Percentiles rank a stretch among this genome's conserved stretches.
Conservation (phyloP, 306 rosid genomes). For the Albizia julibrissin region DNA sequence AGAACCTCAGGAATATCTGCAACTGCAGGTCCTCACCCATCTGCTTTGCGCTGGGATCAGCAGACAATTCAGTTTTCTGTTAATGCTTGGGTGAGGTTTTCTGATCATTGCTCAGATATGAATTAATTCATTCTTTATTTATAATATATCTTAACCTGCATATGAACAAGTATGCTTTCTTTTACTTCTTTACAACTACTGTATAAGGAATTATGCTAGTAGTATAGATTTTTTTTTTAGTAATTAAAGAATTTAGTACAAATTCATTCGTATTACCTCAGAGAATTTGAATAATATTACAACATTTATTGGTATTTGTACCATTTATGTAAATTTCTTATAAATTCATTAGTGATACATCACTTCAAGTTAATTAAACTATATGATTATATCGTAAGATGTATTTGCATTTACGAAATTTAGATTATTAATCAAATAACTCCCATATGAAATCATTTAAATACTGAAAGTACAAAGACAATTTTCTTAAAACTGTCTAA, state of each 20-base stretch:
- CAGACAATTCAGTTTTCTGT: slow-evolving; percentile 87
- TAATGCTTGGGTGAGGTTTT: slow-evolving; percentile 84
- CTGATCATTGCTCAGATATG: slow-evolving; percentile 7
- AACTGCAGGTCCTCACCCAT: slow-evolving; percentile 53
- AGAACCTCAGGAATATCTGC: slow-evolving; percentile 71
- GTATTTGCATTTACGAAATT: not conserved
- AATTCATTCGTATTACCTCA: not conserved
- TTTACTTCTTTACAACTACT: not conserved
- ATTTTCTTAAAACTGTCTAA: not conserved
- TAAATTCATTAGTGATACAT: not conserved
- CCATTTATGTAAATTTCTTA: not conserved
- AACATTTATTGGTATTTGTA: not conserved
- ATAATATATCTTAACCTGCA: not conserved
- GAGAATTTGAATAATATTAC: not conserved
- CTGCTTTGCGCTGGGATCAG: slow-evolving; percentile 81
- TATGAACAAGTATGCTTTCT: not conserved
- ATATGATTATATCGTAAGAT: not conserved
- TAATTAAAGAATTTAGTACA: not conserved
- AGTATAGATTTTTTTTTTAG: not conserved
- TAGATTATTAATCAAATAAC: not conserved
- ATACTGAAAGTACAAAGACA: not conserved
- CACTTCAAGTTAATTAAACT: not conserved
- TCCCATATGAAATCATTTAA: not conserved
- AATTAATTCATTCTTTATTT: not conserved
- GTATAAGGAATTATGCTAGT: not conserved